A percentile compares a stretch with the other conserved stretches of the same genome.
These are phyloP conservation scores for Hyaloscypha variabilis DNA, from an alignment of 495 filamentous ascomycete genomes.

Conservation along the genomic window DNA sequence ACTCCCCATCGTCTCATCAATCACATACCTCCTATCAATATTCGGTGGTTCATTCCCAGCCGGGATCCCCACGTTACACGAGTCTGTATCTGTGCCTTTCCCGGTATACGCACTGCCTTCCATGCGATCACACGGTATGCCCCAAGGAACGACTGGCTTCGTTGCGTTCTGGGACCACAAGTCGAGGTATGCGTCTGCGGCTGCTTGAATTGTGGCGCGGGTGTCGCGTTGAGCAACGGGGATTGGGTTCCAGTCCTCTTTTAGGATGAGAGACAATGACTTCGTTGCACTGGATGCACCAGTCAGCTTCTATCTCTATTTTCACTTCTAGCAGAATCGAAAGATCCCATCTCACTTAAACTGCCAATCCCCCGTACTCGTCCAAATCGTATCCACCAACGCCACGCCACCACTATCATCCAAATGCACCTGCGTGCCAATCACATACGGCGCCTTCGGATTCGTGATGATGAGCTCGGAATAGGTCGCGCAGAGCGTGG, in stretches of 20 bases:
- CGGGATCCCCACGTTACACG: conserved; percentile 27
- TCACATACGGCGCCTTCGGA: conserved; percentile 46
- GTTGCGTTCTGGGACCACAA: conserved; percentile 32
- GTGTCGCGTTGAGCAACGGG: conserved; percentile 3
- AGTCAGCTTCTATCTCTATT: conserved; percentile 34
- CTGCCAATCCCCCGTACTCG: conserved; percentile 33
- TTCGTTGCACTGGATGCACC: conserved; percentile 54
- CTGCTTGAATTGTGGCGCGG: conserved; percentile 6
- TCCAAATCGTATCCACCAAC: conserved; percentile 47
- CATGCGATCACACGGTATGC: conserved; percentile 28
- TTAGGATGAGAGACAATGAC: conserved; percentile 45
- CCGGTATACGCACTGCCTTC: conserved; percentile 21
- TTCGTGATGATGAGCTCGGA: conserved; percentile 51
- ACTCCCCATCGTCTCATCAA: conserved; percentile 32
- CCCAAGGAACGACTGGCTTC: conserved; percentile 26
- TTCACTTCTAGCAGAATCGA: no score
- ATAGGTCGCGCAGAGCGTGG: conserved; percentile 52
- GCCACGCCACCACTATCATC: conserved; percentile 29
- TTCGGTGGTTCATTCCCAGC: conserved; percentile 18
- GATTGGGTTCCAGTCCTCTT: conserved; percentile 17
- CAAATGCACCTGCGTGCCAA: conserved; percentile 50
- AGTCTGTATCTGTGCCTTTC: conserved; percentile 13
- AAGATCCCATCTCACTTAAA: no score
- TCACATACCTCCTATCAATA: conserved; percentile 33
- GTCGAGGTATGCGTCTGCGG: conserved; percentile 31